Evolutionary conservation across 768 basidiomycete species (phyloP).

Genomic region (Strobilomyces echinocephalus): DNA sequence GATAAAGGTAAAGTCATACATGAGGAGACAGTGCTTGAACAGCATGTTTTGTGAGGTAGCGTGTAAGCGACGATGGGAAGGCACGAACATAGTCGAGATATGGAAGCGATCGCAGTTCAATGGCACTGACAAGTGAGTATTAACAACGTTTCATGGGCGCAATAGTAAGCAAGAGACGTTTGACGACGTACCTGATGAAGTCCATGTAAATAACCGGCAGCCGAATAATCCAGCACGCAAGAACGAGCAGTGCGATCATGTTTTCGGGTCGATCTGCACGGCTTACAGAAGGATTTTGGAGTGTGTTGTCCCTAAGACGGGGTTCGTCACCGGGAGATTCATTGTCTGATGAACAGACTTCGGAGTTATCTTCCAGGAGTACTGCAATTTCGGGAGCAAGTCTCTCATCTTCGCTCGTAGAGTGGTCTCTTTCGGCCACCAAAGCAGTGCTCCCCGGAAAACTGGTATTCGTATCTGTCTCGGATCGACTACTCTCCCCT

Average conservation of each 20-base stretch:
- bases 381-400: conserved; percentile 35
- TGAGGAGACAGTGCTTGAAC: conserved; percentile 63
- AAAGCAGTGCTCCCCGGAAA: conserved; percentile 8
- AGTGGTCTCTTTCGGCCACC: conserved; percentile 5
- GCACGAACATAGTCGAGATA: conserved; percentile 69
- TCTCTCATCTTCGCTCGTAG: conserved; percentile 23
- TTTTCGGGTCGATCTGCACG: conserved; percentile 40
- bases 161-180: neutral
- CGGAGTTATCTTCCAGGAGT: conserved; percentile 38
- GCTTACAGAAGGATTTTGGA: conserved; percentile 19
- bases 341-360: conserved; percentile 29
- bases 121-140: conserved; percentile 43
- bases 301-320: conserved; percentile 4
- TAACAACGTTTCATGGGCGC: neutral
- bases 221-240: conserved; percentile 78
- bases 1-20: conserved; percentile 35
- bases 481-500: conserved; percentile 4
- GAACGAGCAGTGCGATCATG: conserved; percentile 62
- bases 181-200: conserved; percentile 40
- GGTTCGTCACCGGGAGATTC: conserved; percentile 18
- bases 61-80: conserved; percentile 56
- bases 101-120: conserved; percentile 72
- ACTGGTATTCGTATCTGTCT: conserved; percentile 14
- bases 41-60: conserved; percentile 71
- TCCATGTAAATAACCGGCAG: conserved; percentile 74